Conservation (phyloP, 371 early-diverging fungal species). For the Mortierella sp. region DNA sequence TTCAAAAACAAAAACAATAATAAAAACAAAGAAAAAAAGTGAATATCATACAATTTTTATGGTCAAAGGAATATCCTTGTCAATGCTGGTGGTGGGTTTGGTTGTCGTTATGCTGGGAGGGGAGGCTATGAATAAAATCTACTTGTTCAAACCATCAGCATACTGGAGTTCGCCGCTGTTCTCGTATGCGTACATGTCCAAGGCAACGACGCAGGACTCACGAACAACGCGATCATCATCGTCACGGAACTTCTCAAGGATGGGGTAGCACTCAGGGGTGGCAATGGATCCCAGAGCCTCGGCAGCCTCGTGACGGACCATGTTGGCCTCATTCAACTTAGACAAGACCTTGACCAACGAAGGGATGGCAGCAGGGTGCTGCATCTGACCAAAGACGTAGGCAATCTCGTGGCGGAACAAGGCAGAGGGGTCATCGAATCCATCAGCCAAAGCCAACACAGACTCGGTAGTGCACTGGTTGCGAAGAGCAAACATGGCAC, state of each 20-base stretch:
- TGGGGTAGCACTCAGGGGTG: constrained; percentile 87
- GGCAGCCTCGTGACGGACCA: constrained; percentile 99
- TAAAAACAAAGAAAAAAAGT: neutral
- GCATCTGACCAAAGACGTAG: constrained; percentile 99
- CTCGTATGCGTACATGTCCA: constrained; percentile 98
- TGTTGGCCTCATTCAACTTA: constrained; percentile 86
- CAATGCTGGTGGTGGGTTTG: neutral
- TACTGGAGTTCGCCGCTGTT: constrained; percentile 82
- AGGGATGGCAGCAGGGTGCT: constrained; percentile 92
- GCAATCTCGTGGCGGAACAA: constrained; percentile 99
- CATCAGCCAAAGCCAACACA: constrained; percentile 90
- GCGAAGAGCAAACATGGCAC: constrained; percentile 99
- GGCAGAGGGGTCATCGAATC: constrained; percentile 88
- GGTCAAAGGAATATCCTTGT: constrained; percentile 7
- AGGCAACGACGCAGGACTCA: constrained; percentile 97
- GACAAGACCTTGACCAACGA: constrained; percentile 84
- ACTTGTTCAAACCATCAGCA: constrained; percentile 68
- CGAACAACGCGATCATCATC: constrained; percentile 93
- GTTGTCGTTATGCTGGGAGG: neutral
- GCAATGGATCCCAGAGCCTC: constrained; percentile 99
- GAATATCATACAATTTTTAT: constrained; percentile 12
- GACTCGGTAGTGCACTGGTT: constrained; percentile 91
- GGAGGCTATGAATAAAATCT: neutral
- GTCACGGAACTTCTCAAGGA: constrained; percentile 79
- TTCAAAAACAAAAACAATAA: neutral